Evolutionary conservation across 2,329 filamentous ascomycete genomes (phyloP).

Genomic region (Ciborinia camelliae): DNA sequence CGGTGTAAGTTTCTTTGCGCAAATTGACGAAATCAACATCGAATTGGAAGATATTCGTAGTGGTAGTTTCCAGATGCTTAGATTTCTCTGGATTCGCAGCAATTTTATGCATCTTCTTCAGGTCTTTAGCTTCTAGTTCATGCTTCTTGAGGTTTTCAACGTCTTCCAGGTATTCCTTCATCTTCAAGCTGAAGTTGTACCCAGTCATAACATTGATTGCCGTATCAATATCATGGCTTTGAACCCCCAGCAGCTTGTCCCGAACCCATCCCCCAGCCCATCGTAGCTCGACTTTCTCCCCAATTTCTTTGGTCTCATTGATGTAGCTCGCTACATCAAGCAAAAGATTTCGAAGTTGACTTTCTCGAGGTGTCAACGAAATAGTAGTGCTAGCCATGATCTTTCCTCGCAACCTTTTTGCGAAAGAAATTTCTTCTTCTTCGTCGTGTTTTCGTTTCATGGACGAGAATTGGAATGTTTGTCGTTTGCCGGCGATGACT

Average conservation of each 20-base stretch:
- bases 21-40: constrained; percentile 95
- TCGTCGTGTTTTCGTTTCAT: constrained; percentile 38
- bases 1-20: constrained; percentile 83
- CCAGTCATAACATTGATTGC: constrained; percentile 86
- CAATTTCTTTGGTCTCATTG: constrained; percentile 47
- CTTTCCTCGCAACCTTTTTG: constrained; percentile 24
- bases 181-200: constrained; percentile 65
- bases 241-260: constrained; percentile 71
- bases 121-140: constrained; percentile 52
- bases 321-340: constrained; percentile 77
- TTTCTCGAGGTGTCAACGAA: constrained; percentile 66
- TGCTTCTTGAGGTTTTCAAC: constrained; percentile 61
- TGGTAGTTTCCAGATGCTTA: constrained; percentile 91
- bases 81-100: constrained; percentile 92
- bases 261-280: constrained; percentile 88
- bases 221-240: constrained; percentile 78
- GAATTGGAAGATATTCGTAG: constrained; percentile 76
- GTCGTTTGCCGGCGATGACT: constrained; percentile 21
- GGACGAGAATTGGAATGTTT: constrained; percentile 24
- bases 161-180: constrained; percentile 65
- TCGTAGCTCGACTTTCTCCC: constrained; percentile 60
- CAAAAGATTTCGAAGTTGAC: constrained; percentile 69
- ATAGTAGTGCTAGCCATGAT: constrained; percentile 39
- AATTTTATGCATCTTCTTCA: constrained; percentile 82
- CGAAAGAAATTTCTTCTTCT: constrained; percentile 29